A percentile compares a stretch with the other conserved stretches of the same genome.
Conservation (phyloP, 805 yeast species). For the Wickerhamomyces xylosicus region DNA sequence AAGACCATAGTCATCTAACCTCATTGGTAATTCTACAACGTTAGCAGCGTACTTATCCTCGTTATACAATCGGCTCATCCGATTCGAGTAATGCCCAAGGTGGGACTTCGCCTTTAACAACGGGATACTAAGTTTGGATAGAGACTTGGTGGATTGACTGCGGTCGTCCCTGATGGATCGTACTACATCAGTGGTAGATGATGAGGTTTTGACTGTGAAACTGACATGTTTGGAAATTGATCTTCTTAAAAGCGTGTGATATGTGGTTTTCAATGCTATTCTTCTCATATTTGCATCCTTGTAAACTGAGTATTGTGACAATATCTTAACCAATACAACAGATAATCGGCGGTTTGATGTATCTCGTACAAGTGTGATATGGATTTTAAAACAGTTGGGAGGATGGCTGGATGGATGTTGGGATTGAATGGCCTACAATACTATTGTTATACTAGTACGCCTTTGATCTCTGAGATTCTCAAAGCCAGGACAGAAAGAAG, state of each 20-base stretch:
- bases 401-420: too few relatives aligned
- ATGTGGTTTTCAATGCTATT: too few relatives aligned
- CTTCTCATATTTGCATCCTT: not conserved
- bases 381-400: too few relatives aligned
- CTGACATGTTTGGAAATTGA: constrained; percentile 14
- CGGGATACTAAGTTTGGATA: constrained; percentile 14
- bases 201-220: constrained; percentile 10
- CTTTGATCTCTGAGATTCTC: too few relatives aligned
- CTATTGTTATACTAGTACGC: too few relatives aligned
- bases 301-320: not conserved
- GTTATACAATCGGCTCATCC: constrained; percentile 69
- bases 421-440: too few relatives aligned
- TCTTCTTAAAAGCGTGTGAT: constrained; percentile 1
- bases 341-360: too few relatives aligned
- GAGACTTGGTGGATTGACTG: constrained; percentile 4
- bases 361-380: too few relatives aligned
- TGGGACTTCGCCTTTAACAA: constrained; percentile 43
- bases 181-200: constrained; percentile 8
- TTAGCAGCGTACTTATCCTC: constrained; percentile 74
- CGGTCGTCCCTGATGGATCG: too few relatives aligned
- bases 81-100: constrained; percentile 66
- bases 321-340: too few relatives aligned
- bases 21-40: constrained; percentile 38
- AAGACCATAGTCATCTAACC: constrained; percentile 16
- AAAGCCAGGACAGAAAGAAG: too few relatives aligned